A percentile compares a stretch with the other conserved stretches of the same genome.
Conservation (phyloP, 352 stramenopile species). For the Lagenidium sp. region DNA sequence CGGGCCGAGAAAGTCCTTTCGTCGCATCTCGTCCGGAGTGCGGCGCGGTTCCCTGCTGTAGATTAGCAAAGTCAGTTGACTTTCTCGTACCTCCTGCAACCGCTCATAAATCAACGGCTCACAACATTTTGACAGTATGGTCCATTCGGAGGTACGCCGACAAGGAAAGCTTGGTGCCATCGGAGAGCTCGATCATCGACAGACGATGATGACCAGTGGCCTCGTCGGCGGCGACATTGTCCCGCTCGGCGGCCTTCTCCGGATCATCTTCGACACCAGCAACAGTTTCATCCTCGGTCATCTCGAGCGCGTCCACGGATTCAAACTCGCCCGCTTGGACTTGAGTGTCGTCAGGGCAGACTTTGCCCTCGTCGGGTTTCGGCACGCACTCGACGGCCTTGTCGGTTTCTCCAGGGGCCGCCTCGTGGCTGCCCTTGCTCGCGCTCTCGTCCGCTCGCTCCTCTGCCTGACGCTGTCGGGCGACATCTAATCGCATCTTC, state of each 20-base stretch:
- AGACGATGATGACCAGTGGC: too few species aligned
- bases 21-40: conserved; percentile 39
- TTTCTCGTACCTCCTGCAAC: too few species aligned
- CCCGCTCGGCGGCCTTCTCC: conserved; percentile 8
- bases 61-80: background rate
- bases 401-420: too few species aligned
- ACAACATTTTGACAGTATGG: conserved; percentile 42
- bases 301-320: conserved; percentile 4
- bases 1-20: conserved; percentile 50
- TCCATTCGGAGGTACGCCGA: conserved; percentile 55
- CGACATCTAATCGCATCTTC: conserved; percentile 35
- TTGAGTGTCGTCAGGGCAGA: conserved; percentile 3
- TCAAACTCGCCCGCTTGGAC: conserved; percentile 3
- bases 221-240: conserved; percentile 31
- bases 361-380: conserved; percentile 4
- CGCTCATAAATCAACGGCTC: too few species aligned
- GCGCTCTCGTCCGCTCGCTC: background rate
- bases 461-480: conserved; percentile 28
- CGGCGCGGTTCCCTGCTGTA: conserved; percentile 28
- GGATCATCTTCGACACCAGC: conserved; percentile 25
- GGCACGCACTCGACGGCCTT: conserved; percentile 1
- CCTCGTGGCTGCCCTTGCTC: too few species aligned
- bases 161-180: conserved; percentile 45
- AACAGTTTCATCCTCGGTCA: background rate
- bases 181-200: conserved; percentile 53